Base-by-base conservation (phyloP, 805 yeast genomes). In the Wickerhamomyces xylosicus region DNA sequence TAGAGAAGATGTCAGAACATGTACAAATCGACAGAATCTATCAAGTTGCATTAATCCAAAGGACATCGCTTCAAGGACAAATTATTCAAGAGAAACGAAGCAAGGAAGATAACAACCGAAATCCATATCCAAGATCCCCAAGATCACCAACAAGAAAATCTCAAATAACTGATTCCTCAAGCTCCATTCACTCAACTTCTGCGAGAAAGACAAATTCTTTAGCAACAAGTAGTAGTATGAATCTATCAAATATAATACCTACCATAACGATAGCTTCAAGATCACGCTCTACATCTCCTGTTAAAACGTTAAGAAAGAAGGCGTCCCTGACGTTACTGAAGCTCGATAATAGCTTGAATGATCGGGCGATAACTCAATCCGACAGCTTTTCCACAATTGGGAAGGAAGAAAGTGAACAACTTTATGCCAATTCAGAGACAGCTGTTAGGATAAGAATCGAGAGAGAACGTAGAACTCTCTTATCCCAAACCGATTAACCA, bases 1-100 rank as follows among this genome's bases (percentile, higher is more conserved):
- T 79, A 22, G 61, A 58, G 17, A 66, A 60, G 35, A 48, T 80
- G 36, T 83, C 84, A 14, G 69, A 74, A 38, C 67, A 72, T 40
- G 74, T 79, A 14, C 89, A 81, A 56, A 72, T 78, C n/a, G 74
- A 72, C 10, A 58, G 89, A 36, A 71, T 81, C 10, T 79, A 70
- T 54, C 71, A 69, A 47, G 79, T 77, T 3, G 54, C 54, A 14
- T 15, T 54, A 5, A 34, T 50, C 16, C 47, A 37, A 35, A 48
- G 46, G 19, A 37, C 20, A 13, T n/a, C 18, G 17, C 15, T 33
- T 10, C 18, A 35, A 6, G 35, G 37, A 34, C 34, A 38, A 2
- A 17, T 36, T 15, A 44, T 42, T 4, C 40, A 36, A 14, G 37
- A 39, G 17, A 29, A 37, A 19, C 42, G 37, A 9, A 27, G 16